These are phyloP conservation scores for Eucalyptus marginata DNA, from an alignment of 345 rosid species.

Conservation along the genomic window DNA sequence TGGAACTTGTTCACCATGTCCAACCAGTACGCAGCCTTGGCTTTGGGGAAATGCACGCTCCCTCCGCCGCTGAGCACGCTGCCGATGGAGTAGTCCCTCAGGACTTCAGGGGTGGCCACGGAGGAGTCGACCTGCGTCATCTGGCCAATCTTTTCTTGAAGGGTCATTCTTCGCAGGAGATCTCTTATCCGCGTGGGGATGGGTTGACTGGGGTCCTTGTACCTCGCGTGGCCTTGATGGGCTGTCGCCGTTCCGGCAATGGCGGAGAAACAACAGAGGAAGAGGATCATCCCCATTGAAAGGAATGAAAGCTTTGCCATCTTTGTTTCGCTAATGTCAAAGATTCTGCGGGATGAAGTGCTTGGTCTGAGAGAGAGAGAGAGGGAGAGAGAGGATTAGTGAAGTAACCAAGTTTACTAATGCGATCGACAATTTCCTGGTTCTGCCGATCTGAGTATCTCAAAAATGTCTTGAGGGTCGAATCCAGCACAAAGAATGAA, in stretches of 20 bases:
- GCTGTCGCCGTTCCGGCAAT: background rate
- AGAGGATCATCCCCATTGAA: background rate
- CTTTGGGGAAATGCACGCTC: conserved; percentile 25
- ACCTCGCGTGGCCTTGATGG: background rate
- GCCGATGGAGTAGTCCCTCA: conserved; percentile 66
- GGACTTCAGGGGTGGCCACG: conserved; percentile 11
- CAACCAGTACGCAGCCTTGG: conserved; percentile 31
- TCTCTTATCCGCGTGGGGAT: conserved; percentile 2
- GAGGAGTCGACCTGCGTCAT: conserved; percentile 21
- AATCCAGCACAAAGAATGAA: background rate
- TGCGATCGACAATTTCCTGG: background rate
- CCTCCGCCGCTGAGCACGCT: conserved; percentile 63
- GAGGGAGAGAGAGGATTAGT: background rate
- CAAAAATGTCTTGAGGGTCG: background rate
- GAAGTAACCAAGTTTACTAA: background rate
- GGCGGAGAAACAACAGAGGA: background rate
- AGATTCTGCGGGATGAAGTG: background rate
- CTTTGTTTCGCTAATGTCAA: background rate
- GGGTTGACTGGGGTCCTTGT: conserved; percentile 13
- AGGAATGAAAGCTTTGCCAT: background rate
- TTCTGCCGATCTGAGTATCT: background rate
- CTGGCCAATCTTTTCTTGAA: conserved; percentile 29
- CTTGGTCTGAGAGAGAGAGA: background rate
- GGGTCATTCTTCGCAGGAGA: conserved; percentile 14
- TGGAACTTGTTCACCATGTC: conserved; percentile 28